Evolutionary conservation across 2,329 filamentous ascomycete species (phyloP).

Genomic region (Calonectria montana): DNA sequence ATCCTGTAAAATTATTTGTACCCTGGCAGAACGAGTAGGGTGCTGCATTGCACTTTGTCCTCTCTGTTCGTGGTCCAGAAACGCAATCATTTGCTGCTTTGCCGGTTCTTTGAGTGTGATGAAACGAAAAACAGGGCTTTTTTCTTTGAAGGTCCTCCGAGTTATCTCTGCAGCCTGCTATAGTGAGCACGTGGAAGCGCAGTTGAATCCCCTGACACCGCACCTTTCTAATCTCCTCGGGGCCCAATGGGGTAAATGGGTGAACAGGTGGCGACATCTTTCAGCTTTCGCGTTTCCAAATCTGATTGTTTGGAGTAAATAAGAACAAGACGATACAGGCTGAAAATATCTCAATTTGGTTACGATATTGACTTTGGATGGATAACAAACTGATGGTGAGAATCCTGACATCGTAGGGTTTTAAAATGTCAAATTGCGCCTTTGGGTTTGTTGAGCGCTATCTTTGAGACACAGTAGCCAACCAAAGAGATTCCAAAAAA

Average conservation of each 20-base stretch:
- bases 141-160: conserved; percentile 31
- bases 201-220: background rate
- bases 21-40: conserved; percentile 51
- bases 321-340: background rate
- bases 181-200: background rate
- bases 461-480: background rate
- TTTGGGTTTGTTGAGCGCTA: background rate
- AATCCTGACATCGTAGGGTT: background rate
- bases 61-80: conserved; percentile 55
- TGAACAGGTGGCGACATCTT: background rate
- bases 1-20: conserved; percentile 48
- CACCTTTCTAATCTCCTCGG: conserved; percentile 9
- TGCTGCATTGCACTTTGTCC: conserved; percentile 11
- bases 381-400: background rate
- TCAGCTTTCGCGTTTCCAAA: background rate
- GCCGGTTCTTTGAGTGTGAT: conserved; percentile 62
- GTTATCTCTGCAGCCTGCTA: conserved; percentile 39
- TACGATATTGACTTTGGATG: background rate
- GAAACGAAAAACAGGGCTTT: conserved; percentile 56
- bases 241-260: conserved; percentile 8
- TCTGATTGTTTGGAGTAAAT: background rate
- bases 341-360: background rate
- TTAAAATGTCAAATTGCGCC: background rate
- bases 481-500: too few relatives aligned
- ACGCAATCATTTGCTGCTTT: conserved; percentile 59